Evolutionary conservation across 768 basidiomycete genomes (phyloP).

Genomic region (Pulveroboletus sp.): DNA sequence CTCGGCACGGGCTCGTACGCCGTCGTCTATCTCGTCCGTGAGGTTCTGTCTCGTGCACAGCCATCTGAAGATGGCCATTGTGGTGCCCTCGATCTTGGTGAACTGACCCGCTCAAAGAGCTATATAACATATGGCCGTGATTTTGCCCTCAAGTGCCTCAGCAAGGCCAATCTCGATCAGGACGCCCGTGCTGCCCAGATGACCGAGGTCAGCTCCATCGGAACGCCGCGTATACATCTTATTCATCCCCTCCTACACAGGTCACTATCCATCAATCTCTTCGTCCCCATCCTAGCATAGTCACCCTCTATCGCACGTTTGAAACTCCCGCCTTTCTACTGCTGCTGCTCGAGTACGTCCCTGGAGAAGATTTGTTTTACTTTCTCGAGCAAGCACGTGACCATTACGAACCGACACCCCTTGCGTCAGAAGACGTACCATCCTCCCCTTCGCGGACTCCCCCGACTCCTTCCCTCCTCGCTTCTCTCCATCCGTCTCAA

Average conservation of each 20-base stretch:
- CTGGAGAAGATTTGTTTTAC: conserved; percentile 96
- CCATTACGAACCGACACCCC: conserved; percentile 57
- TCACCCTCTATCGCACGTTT: conserved; percentile 88
- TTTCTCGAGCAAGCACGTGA: conserved; percentile 96
- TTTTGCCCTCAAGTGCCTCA: conserved; percentile 94
- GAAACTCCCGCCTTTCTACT: conserved; percentile 90
- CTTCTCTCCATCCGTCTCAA: conserved; percentile 71
- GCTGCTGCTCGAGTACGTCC: conserved; percentile 91
- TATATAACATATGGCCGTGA: conserved; percentile 64
- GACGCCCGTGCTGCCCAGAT: conserved; percentile 86
- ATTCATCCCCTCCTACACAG: conserved; percentile 34
- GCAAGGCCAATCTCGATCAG: conserved; percentile 87
- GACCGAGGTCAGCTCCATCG: conserved; percentile 61
- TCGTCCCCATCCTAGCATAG: conserved; percentile 86
- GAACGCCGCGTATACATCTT: conserved; percentile 3
- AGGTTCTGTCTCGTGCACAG: conserved; percentile 45
- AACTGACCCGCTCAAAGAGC: conserved; percentile 29
- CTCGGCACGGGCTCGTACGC: conserved; percentile 91
- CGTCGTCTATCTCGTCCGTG: conserved; percentile 87
- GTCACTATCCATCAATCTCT: conserved; percentile 94
- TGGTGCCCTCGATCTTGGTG: conserved; percentile 52
- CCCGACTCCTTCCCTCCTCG: conserved; percentile 89
- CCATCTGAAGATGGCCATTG: conserved; percentile 51
- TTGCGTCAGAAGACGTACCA: conserved; percentile 10
- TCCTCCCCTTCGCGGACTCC: conserved; percentile 60